Base-by-base conservation (phyloP, 257 asterid species). In the Ophiorrhiza pumila region DNA sequence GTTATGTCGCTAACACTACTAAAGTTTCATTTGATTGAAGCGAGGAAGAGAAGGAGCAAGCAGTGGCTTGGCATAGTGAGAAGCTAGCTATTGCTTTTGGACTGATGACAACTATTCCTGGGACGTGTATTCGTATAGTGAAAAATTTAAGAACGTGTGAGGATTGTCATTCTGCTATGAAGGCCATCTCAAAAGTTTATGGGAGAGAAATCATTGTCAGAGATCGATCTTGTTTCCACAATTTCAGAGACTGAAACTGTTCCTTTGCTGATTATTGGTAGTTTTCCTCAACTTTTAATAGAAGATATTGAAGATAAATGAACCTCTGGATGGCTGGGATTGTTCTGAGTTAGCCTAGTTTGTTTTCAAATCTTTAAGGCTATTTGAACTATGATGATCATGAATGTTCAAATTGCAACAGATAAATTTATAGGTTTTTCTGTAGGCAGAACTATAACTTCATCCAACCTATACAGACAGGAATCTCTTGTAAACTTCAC, bases 191-290 rank as follows among this genome's bases (percentile, higher is more conserved):
- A n/a, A n/a, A n/a, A 78, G 87, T 86, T 80, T 89, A 82, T 75
- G 83, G 80, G 37, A 77, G 85, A 79, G 88, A 87, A 60, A 85
- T 91, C 58, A 59, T 79, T 31, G 85, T 89, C 63, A 79, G 92
- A 81, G 90, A 85, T 77, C 86, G 93, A n/a, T 82, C 85, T 55
- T 84, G 86, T 69, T 88, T 88, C 69, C 92, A 81, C 66, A 72
- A 86, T 65, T 84, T 86, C 61, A 81, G 15, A 53, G 75, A 82
- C 59, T 91, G 96, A 37, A 76, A 72, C 61, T 91, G 91, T 69
- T 86, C 85, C 7, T 85, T 91, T 74, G 85, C 81, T 71, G 94
- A 89, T 69, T 86, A 87, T 63, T 89, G 92, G 89, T 85, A 86
- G 81, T 47, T 29, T 4, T 14, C 60, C 43, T 65, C 53, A n/a